These are phyloP conservation scores for Ogataea neopini DNA, from an alignment of 805 yeast genomes.

Conservation along the genomic window DNA sequence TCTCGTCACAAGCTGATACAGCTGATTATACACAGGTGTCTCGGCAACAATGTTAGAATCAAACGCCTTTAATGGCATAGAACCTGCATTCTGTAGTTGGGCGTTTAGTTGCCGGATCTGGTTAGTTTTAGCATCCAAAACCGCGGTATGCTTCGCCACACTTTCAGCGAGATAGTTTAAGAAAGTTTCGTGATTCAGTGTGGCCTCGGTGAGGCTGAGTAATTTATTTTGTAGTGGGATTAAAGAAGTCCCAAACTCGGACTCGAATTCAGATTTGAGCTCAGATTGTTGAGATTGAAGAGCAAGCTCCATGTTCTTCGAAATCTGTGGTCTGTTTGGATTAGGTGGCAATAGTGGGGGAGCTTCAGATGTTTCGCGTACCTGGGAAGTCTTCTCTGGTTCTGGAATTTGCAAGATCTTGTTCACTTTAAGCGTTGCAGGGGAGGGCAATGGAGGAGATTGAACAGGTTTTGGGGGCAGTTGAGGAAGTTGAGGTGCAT, in stretches of 20 bases:
- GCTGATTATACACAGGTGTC: conserved; percentile 56
- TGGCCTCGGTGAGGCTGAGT: conserved; percentile 20
- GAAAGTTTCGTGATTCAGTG: conserved; percentile 19
- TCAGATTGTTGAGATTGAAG: conserved; percentile 11
- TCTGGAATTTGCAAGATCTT: conserved; percentile 9
- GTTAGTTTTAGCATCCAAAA: conserved; percentile 17
- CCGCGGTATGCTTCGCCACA: conserved; percentile 27
- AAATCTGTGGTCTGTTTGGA: conserved; percentile 24
- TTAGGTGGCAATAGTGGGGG: conserved; percentile 34
- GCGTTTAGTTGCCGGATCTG: conserved; percentile 16
- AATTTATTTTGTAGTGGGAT: conserved; percentile 21
- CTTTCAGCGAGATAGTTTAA: conserved; percentile 18
- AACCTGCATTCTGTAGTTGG: conserved; percentile 30
- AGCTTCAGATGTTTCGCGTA: neutral
- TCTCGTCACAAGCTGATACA: conserved; percentile 62
- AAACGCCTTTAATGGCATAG: conserved; percentile 33
- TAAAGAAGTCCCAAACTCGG: conserved; percentile 8
- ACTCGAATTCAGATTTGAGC: conserved; percentile 13
- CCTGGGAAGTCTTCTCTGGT: conserved; percentile 10
- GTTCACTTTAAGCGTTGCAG: conserved; percentile 11
- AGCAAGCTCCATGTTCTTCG: conserved; percentile 11
- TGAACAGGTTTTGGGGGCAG: conserved; percentile 13
- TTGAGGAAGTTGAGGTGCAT: conserved; percentile 7
- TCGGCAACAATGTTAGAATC: conserved; percentile 51
- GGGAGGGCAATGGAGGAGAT: conserved; percentile 2